Evolutionary conservation across 75 land plant genomes (phyloP), one percentile per base, ranked within the genome.

Genomic region (Sequoia sempervirens): DNA sequence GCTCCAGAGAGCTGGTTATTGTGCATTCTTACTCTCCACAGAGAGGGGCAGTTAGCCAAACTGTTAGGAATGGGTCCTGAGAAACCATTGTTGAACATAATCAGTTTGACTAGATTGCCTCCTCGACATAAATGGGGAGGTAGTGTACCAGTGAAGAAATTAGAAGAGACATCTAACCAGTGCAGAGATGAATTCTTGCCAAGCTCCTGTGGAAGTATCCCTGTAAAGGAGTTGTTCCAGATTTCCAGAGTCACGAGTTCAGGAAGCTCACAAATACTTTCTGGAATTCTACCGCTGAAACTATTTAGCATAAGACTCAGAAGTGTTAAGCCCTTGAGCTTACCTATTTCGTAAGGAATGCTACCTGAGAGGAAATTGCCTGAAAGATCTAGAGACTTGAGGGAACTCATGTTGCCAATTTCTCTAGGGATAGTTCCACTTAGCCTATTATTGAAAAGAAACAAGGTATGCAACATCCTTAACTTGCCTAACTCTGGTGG

Each of bases 111-210:
- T 61, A 95, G 91, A 23, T 83, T 90, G 68, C 92, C 90, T 38
- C 83, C 82, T 54, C 85, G 82, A 79, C 94, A 92, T 18, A 97
- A 61, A 26, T 87, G 86, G 20, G 83, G 40, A 2, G 99, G 99
- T 36, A 97, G 94, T 26, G 40, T 83, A 2, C 99, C 98, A 28
- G 92, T 81, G 41, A 97, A 81, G 26, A 85, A 84, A 84, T 94
- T 94, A 14, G 92, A 89, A n/a, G 97, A 95, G 23, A 90, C 89
- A 56, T 95, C 96, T 68, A 95, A 81, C 92, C 91, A 90, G 75
- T 87, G 87, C 69, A 95, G 85, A 38, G 86, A 81, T 23, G 91
- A 90, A 37, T 88, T 85, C 14, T 72, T 79, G 53, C 94, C 93
- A 40, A 95, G 92, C 56, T 88, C 73, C 69, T 53, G 47, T 0